These are phyloP conservation scores for Myxozyma neotropica DNA, from an alignment of 805 yeast genomes.

Conservation along the genomic window DNA sequence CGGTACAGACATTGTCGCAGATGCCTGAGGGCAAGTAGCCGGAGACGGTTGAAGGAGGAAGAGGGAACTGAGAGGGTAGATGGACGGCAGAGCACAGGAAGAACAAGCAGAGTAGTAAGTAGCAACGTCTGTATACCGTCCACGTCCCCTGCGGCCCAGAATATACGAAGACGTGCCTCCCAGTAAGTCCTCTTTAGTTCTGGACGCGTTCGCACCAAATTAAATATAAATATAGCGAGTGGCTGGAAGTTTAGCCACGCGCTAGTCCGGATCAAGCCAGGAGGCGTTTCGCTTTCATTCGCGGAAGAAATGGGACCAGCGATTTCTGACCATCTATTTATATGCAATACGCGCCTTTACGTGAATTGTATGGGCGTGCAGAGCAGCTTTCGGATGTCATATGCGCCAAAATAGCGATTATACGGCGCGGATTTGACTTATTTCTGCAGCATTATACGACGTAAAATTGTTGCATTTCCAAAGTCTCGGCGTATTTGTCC, in stretches of 20 bases:
- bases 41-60: neutral
- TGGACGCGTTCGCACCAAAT: neutral
- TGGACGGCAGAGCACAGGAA: neutral
- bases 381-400: too few species aligned
- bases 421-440: too few species aligned
- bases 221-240: neutral
- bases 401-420: too few species aligned
- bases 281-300: neutral
- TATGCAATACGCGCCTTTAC: too few species aligned
- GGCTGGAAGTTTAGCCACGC: neutral
- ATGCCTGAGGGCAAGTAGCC: neutral
- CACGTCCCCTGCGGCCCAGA: neutral
- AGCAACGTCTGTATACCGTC: too few species aligned
- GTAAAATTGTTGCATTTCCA: too few species aligned
- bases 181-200: neutral
- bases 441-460: too few species aligned
- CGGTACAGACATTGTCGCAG: conserved; percentile 6
- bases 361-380: too few species aligned
- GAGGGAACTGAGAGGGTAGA: neutral
- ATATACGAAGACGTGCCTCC: too few species aligned
- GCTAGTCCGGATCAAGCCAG: neutral
- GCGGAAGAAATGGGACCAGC: neutral
- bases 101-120: too few species aligned
- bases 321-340: neutral
- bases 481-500: too few species aligned